Evolutionary conservation across 225 moss, liverwort and hornwort species (phyloP), one percentile per base, ranked within the genome.

Genomic region (Pseudisothecium myosuroides): DNA sequence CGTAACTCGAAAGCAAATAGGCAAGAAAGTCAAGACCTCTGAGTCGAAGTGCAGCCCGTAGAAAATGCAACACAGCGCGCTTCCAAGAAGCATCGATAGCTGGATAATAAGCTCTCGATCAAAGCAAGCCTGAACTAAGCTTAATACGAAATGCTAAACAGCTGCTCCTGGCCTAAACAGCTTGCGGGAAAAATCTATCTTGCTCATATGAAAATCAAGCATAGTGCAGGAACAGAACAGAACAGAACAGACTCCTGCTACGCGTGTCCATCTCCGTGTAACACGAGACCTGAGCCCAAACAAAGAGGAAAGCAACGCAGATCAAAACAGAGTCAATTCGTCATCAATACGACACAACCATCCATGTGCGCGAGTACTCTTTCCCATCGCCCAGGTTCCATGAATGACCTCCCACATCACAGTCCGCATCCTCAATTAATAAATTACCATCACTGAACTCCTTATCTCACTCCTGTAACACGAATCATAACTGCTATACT

Each of bases 301-400:
- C 76, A 37, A 69, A 14, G 59, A 52, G 20, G 60, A 75, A 59
- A n/a, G 75, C 80, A 61, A 69, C 80, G 41, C 61, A 83, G 73
- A 89, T 77, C 52, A 64, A 67, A 80, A 59, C 86, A 80, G 68
- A 75, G 32, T 84, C 84, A 83, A 49, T 59, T 32, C 10, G 73
- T 74, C 79, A 88, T 86, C 83, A 91, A 85, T 47, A 73, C 60
- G 24, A 59, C 73, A 66, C 41, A 22, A 88, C 73, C 69, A 31
- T 83, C 80, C 80, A 87, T 90, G 87, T 89, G 87, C 84, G 87
- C 59, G 68, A 43, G 81, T 88, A 89, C 91, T 87, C 89, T 76
- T 64, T 87, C 85, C 69, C 63, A 87, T 87, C 87, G 71, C 85
- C 83, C 79, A 62, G 45, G 86, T 79, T n/a, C 88, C 83, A 36